Evolutionary conservation across 495 filamentous ascomycete genomes (phyloP).

Genomic region (Bacidia gigantensis): DNA sequence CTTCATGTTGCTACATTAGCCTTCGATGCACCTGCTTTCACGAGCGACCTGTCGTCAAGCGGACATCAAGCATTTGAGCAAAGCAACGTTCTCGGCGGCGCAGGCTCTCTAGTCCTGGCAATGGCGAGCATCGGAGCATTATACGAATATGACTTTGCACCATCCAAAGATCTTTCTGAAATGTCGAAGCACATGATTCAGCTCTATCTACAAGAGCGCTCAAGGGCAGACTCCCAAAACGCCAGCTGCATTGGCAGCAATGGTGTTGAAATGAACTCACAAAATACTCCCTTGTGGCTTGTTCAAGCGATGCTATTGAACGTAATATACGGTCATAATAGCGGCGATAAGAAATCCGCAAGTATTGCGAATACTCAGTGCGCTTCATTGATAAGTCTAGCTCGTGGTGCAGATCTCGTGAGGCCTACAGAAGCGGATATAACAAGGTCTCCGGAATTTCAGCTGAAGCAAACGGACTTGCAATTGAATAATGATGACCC

Average conservation of each 20-base stretch:
- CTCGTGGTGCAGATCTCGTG: constrained; percentile 69
- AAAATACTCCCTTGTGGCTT: constrained; percentile 84
- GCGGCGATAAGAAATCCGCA: constrained; percentile 76
- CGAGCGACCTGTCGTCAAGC: constrained; percentile 39
- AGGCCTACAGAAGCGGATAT: constrained; percentile 25
- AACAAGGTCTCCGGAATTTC: background rate
- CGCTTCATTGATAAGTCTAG: constrained; percentile 78
- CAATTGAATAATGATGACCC: constrained; percentile 18
- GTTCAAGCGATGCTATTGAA: constrained; percentile 98
- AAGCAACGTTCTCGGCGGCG: constrained; percentile 58
- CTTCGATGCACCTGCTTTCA: constrained; percentile 66
- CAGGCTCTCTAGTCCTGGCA: constrained; percentile 80
- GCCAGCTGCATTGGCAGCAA: constrained; percentile 51
- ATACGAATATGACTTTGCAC: constrained; percentile 72
- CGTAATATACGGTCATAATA: constrained; percentile 91
- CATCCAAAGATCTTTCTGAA: constrained; percentile 80
- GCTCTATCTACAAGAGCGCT: constrained; percentile 81
- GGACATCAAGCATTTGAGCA: constrained; percentile 44
- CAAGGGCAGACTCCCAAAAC: constrained; percentile 76
- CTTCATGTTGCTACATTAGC: constrained; percentile 84
- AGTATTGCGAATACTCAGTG: constrained; percentile 89
- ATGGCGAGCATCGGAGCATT: constrained; percentile 94
- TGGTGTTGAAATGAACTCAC: constrained; percentile 49
- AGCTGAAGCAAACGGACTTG: constrained; percentile 11
- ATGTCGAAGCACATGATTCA: constrained; percentile 92